These are phyloP conservation scores for Aplosporella prunicola DNA, from an alignment of 2,329 filamentous ascomycete genomes.

Conservation along the genomic window DNA sequence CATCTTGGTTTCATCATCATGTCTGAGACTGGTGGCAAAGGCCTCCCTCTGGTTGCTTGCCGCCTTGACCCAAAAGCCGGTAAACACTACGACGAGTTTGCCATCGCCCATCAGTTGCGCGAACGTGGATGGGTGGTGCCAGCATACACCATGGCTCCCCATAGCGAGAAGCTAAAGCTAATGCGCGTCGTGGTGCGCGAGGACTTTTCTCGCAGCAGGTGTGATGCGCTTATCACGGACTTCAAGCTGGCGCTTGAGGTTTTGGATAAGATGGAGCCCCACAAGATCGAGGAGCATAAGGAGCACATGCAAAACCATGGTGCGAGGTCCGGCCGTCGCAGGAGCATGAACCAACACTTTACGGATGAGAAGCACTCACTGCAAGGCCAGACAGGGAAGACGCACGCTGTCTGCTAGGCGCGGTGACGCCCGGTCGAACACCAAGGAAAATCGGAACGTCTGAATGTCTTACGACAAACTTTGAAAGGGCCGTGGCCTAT, in stretches of 20 bases:
- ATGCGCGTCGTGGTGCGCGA: conserved; percentile 87
- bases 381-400: conserved; percentile 85
- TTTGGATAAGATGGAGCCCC: conserved; percentile 64
- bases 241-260: conserved; percentile 67
- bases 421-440: too few species aligned
- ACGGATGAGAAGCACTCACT: conserved; percentile 75
- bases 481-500: too few species aligned
- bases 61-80: conserved; percentile 53
- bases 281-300: conserved; percentile 59
- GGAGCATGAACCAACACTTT: conserved; percentile 37
- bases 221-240: conserved; percentile 67
- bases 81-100: conserved; percentile 47
- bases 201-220: conserved; percentile 76
- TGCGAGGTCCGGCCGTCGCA: conserved; percentile 14
- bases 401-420: conserved; percentile 68
- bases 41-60: conserved; percentile 85
- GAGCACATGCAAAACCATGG: conserved; percentile 29
- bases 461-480: too few species aligned
- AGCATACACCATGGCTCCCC: conserved; percentile 92
- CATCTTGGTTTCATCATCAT: conserved; percentile 78
- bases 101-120: conserved; percentile 69
- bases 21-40: conserved; percentile 66
- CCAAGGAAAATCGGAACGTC: too few species aligned
- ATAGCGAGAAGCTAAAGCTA: conserved; percentile 77
- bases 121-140: conserved; percentile 88